Percentiles rank a stretch among this genome's conserved stretches.
phyloP scores from a whole-genome alignment of 129 eudicot genomes.

The Artemisia argyi region DNA sequence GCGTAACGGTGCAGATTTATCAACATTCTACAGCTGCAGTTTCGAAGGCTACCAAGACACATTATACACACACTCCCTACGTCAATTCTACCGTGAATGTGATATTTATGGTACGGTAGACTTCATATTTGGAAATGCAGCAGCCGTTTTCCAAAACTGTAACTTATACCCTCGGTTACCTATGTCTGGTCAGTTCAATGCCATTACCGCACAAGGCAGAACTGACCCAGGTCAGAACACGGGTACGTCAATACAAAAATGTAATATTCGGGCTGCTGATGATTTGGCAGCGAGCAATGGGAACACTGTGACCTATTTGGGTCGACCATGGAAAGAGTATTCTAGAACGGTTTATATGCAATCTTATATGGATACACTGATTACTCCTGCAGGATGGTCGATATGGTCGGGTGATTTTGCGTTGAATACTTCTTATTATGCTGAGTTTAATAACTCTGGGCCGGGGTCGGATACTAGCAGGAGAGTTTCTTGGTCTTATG shows the following conservation, averaged over 20 bases:
- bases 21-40: constrained; percentile 62
- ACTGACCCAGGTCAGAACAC: constrained; percentile 56
- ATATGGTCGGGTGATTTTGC: constrained; percentile 58
- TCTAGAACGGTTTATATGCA: constrained; percentile 47
- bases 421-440: constrained; percentile 52
- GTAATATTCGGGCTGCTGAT: constrained; percentile 38
- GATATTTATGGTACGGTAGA: constrained; percentile 63
- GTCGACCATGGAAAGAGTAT: constrained; percentile 65
- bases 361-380: constrained; percentile 50
- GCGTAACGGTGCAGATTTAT: constrained; percentile 61
- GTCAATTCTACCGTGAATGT: constrained; percentile 60
- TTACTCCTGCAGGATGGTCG: constrained; percentile 51
- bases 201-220: constrained; percentile 69
- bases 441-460: constrained; percentile 53
- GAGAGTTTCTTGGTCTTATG: constrained; percentile 57
- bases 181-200: constrained; percentile 47
- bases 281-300: constrained; percentile 48
- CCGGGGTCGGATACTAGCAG: constrained; percentile 46
- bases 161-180: constrained; percentile 52
- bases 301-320: constrained; percentile 44
- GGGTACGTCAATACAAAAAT: constrained; percentile 49
- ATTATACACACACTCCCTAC: constrained; percentile 52
- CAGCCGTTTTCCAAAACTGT: constrained; percentile 51
- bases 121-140: constrained; percentile 65
- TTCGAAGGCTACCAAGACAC: constrained; percentile 77